phyloP scores from a whole-genome alignment of 768 basidiomycete species.

The Kondoa subrosea region DNA sequence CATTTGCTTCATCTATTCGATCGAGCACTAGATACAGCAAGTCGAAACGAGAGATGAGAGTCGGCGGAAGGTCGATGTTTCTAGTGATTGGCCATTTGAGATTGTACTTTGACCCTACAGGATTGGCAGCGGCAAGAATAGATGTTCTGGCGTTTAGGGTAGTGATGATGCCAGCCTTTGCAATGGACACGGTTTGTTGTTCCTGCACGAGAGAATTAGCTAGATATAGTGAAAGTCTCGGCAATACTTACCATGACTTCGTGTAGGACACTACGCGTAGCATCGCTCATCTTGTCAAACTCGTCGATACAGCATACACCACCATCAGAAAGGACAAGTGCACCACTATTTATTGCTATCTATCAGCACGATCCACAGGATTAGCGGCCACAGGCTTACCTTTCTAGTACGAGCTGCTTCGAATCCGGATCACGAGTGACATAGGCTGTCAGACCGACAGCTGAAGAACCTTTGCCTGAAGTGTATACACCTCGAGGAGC shows the following conservation, averaged over 20 bases:
- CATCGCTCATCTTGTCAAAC: constrained; percentile 48
- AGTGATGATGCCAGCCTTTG: constrained; percentile 42
- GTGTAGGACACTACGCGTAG: constrained; percentile 38
- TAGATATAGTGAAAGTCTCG: neutral
- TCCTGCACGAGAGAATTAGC: constrained; percentile 37
- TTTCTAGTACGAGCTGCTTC: constrained; percentile 92
- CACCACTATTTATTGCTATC: constrained; percentile 45
- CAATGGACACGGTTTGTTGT: constrained; percentile 43
- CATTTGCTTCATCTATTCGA: constrained; percentile 72
- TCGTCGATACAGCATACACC: constrained; percentile 98
- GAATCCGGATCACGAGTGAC: constrained; percentile 96
- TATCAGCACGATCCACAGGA: no score
- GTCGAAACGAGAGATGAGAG: constrained; percentile 93
- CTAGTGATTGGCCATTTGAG: constrained; percentile 75
- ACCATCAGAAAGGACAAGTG: constrained; percentile 82
- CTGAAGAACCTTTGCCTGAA: constrained; percentile 93
- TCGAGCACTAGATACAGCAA: constrained; percentile 89
- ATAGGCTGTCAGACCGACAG: constrained; percentile 95
- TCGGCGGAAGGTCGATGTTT: constrained; percentile 95
- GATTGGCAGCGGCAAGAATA: constrained; percentile 82
- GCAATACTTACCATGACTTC: constrained; percentile 45
- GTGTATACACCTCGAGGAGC: constrained; percentile 95
- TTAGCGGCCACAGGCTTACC: constrained; percentile 37
- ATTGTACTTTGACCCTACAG: constrained; percentile 89
- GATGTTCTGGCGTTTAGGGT: constrained; percentile 42